Base-by-base conservation (phyloP, 139 green algal species). In the Astrephomene gubernaculifera region DNA sequence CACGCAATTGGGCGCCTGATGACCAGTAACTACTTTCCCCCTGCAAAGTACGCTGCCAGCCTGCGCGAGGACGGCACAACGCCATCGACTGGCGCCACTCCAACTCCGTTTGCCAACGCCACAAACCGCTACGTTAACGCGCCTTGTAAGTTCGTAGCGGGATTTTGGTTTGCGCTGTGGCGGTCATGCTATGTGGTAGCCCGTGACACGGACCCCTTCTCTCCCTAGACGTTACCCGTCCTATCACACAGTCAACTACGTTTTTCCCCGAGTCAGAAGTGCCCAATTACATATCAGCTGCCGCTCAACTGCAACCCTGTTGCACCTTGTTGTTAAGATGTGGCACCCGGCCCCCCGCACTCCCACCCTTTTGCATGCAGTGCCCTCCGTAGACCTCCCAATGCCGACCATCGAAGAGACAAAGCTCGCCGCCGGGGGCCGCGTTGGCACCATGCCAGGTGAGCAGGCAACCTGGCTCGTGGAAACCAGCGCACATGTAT, bases 21-120 rank as follows among this genome's bases (percentile, higher is more conserved):
- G 38, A 61, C 38, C 27, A 81, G n/a, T 60, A 73, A 36, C 43
- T 84, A 84, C 29, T 81, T 81, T 24, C 73, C 73, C 2, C 53
- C 73, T 36, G 22, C 24, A 2, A 84, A 84, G 25, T 84, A 75
- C 52, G 43, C 41, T 29, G 43, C 61, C 1, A 53, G 43, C 43
- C 29, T 65, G 19, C 43, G 44, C 22, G 78, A 84, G 19, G 61
- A 84, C 6, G 63, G 31, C n/a, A 41, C 45, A 4, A 21, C 43
- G 27, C 41, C 60, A 3, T 12, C 19, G 22, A 43, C n/a, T 54
- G 68, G 68, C 8, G 6, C 63, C 27, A 67, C 24, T 57, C 31
- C 43, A 14, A 84, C 78, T 2, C 78, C 78, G 1, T 84, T 84
- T 31, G 78, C 43, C 5, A 84, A 84, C 78, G 21, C 78, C 9